Conservation (phyloP, 1,139 yeast species). For the Kodamaea fungicola region DNA sequence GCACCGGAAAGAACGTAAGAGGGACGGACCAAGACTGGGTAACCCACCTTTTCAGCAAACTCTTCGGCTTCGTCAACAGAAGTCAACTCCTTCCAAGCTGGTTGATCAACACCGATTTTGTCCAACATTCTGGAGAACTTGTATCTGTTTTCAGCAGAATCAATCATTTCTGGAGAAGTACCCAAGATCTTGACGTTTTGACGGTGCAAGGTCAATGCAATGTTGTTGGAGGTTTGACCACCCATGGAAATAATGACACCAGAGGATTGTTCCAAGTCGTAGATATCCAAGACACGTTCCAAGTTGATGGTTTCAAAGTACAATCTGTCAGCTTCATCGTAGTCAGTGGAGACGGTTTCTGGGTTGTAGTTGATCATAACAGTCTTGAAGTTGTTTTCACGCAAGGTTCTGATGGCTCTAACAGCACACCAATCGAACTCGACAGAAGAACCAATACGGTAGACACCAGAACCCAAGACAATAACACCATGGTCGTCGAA, state of each 20-base stretch:
- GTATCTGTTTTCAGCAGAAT: slow-evolving; percentile 96
- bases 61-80: slow-evolving; percentile 90
- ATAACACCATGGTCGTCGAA: slow-evolving; percentile 86
- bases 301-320: slow-evolving; percentile 94
- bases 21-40: slow-evolving; percentile 97
- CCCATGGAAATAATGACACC: slow-evolving; percentile 99
- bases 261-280: slow-evolving; percentile 83
- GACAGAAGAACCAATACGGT: slow-evolving; percentile 91
- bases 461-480: slow-evolving; percentile 92
- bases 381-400: slow-evolving; percentile 85
- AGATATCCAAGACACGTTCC: slow-evolving; percentile 93
- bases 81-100: slow-evolving; percentile 98
- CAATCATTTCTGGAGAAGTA: slow-evolving; percentile 98
- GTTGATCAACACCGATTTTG: slow-evolving; percentile 95
- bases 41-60: slow-evolving; percentile 87
- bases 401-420: slow-evolving; percentile 88
- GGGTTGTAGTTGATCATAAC: slow-evolving; percentile 98
- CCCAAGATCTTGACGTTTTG: slow-evolving; percentile 95
- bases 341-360: slow-evolving; percentile 97
- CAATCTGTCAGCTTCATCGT: slow-evolving; percentile 96
- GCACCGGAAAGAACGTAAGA: slow-evolving; percentile 98
- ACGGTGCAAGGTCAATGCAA: slow-evolving; percentile 90
- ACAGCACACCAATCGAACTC: slow-evolving; percentile 98
- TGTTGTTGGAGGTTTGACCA: slow-evolving; percentile 97
- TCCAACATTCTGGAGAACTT: slow-evolving; percentile 98